These are phyloP conservation scores for Podaxis sp. DNA, from an alignment of 768 basidiomycete species.

Conservation along the genomic window DNA sequence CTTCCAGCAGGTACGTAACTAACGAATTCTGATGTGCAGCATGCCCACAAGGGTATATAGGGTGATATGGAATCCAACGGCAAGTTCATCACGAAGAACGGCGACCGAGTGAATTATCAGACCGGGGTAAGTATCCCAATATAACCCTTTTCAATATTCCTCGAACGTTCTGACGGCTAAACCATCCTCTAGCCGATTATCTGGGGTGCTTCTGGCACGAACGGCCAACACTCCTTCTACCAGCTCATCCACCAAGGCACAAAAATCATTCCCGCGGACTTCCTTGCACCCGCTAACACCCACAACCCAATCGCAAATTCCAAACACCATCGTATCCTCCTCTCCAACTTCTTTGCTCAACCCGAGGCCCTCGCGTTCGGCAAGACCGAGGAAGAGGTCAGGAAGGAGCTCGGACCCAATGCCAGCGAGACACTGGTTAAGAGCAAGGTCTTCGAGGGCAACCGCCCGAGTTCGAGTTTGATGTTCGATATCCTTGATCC, in stretches of 20 bases:
- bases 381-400: constrained; percentile 89
- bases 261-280: constrained; percentile 89
- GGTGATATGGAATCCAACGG: constrained; percentile 99
- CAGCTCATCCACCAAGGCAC: constrained; percentile 95
- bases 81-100: constrained; percentile 93
- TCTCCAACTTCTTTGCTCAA: constrained; percentile 98
- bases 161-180: constrained; percentile 1
- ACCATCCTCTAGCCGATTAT: constrained; percentile 76
- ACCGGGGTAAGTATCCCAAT: constrained; percentile 70
- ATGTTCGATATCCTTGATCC: constrained; percentile 94
- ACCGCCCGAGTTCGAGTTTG: constrained; percentile 95
- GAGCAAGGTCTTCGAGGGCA: constrained; percentile 98
- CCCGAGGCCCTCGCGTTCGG: constrained; percentile 98
- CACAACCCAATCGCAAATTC: constrained; percentile 87
- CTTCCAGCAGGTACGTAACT: constrained; percentile 80
- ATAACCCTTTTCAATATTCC: not conserved
- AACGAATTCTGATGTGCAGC: not conserved
- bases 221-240: constrained; percentile 99
- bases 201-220: constrained; percentile 98
- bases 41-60: constrained; percentile 27
- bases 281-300: constrained; percentile 85
- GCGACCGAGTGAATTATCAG: constrained; percentile 91
- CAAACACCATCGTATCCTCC: constrained; percentile 95
- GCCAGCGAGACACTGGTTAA: constrained; percentile 87
- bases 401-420: constrained; percentile 60